A percentile compares a stretch with the other conserved stretches of the same genome.
These are phyloP conservation scores for Raphanus hybrid DNA, from an alignment of 441 rosid genomes.

Conservation along the genomic window DNA sequence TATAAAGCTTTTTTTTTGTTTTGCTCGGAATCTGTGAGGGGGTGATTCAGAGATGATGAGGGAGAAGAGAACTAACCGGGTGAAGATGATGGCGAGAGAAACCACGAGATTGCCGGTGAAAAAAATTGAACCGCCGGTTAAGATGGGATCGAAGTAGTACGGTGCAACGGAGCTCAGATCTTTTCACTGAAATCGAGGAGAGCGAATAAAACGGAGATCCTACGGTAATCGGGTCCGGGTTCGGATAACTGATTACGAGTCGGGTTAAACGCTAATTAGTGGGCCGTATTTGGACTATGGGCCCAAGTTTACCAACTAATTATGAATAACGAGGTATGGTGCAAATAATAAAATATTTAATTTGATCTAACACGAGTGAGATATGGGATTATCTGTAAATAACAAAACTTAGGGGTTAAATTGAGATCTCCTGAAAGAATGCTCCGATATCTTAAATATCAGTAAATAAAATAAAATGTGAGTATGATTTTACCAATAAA, in stretches of 20 bases:
- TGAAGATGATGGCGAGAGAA: conserved; percentile 18
- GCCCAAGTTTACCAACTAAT: conserved; percentile 5
- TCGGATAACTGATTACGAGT: conserved; percentile 2
- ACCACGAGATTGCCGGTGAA: conserved; percentile 15
- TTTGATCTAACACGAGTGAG: too few species aligned
- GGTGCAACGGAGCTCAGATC: conserved; percentile 33
- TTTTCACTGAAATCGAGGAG: conserved; percentile 31
- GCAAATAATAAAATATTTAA: too few species aligned
- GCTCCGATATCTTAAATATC: too few species aligned
- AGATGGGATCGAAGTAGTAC: conserved; percentile 30
- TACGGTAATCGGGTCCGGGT: conserved; percentile 27
- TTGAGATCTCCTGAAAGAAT: background rate
- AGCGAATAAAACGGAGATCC: conserved; percentile 34
- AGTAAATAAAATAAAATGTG: too few species aligned
- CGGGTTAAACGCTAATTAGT: conserved; percentile 13
- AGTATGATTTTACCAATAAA: background rate
- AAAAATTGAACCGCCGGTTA: conserved; percentile 24
- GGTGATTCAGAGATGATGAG: conserved; percentile 18
- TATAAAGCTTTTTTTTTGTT: background rate
- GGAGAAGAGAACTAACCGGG: conserved; percentile 41
- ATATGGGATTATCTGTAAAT: background rate
- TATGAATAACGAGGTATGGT: background rate
- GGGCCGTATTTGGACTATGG: conserved; percentile 20
- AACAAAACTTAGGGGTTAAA: background rate
- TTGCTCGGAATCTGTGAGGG: conserved; percentile 6